Base-by-base conservation (phyloP, 768 basidiomycete species). In the Mrakia frigida region DNA sequence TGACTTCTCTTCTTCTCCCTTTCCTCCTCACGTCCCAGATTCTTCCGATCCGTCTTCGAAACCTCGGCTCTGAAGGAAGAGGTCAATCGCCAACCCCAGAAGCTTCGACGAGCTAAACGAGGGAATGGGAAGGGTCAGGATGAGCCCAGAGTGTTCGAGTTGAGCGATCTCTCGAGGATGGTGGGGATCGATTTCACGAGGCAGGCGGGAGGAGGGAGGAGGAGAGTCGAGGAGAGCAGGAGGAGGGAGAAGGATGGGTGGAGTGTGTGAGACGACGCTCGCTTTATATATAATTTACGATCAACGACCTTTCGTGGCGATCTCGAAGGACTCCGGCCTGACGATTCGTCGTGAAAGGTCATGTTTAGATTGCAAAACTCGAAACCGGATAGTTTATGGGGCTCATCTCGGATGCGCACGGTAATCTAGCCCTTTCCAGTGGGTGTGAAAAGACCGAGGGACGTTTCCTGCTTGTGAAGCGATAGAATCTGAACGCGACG, bases 121-220 rank as follows among this genome's bases (percentile, higher is more conserved):
- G 61, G 31, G 16, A 33, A 28, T 14, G 33, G 59, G 59, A 63
- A 63, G 33, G 61, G 61, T 1, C 31, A 63, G 61, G 61, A 13
- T 6, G 61, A 35, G 33, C 61, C 61, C 33, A 33, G 25, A 13
- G 21, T 63, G 33, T 63, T 63, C 21, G 61, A 63, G 61, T 18
- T 63, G 61, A 63, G 61, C 31, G 61, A 63, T 63, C 33, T 63
- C 16, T 63, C 61, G 61, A 63, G 61, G 61, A 63, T 63, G 61
- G 61, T 63, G 18, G 61, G 61, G 61, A 63, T 63, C 35, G 61
- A 37, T 31, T 37, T 63, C 21, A 16, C 33, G 61, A 63, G 21
- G 14, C 61, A 37, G 31, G 28, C 18, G 21, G 61, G 61, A 21
- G 61, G 33, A 35, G 31, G 61, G 31, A 31, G 61, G 13, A 33